phyloP scores from a whole-genome alignment of 345 rosid genomes.

The Citrus hindsii region DNA sequence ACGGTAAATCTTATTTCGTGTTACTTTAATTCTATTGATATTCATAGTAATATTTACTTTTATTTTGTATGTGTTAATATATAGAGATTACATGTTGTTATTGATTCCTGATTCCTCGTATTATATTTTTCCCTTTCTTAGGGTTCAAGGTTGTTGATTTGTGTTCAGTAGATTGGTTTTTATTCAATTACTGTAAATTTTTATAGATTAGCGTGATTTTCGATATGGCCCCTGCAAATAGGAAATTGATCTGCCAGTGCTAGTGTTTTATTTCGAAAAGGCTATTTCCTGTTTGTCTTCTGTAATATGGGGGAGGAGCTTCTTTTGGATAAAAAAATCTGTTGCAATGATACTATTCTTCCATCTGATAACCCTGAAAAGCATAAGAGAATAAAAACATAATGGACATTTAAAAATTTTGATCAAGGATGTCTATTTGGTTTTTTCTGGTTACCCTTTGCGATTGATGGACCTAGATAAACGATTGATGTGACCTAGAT shows the following conservation, averaged over 20 bases:
- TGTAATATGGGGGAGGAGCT: no score
- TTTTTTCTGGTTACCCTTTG: not conserved
- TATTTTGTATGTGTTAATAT: not conserved
- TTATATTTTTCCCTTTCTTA: not conserved
- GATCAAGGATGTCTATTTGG: not conserved
- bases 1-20: conserved; percentile 40
- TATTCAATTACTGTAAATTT: not conserved
- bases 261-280: not conserved
- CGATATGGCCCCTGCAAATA: not conserved
- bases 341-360: not conserved
- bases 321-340: no score
- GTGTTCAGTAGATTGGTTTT: not conserved
- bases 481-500: not conserved
- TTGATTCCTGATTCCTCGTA: not conserved
- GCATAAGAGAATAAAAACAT: not conserved
- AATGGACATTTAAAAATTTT: not conserved
- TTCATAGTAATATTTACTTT: not conserved
- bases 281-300: not conserved
- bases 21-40: not conserved
- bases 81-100: not conserved
- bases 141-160: not conserved
- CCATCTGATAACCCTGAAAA: not conserved
- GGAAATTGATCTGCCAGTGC: not conserved
- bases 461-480: not conserved
- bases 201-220: not conserved